Evolutionary conservation across 768 basidiomycete genomes (phyloP).

Genomic region (Dioszegia crocea): DNA sequence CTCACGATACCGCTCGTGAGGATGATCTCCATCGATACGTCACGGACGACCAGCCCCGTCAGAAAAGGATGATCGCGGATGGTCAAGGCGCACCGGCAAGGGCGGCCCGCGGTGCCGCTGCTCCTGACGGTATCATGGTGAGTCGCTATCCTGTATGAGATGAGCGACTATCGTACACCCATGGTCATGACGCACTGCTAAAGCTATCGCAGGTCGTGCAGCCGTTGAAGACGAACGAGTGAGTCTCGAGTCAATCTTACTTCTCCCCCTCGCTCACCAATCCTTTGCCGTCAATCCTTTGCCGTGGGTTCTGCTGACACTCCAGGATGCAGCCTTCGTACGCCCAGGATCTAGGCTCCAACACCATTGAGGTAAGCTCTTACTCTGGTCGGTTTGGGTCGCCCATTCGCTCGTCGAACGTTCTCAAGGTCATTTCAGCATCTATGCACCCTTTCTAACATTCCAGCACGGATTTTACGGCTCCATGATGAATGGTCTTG

Average conservation of each 20-base stretch:
- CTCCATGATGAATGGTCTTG: conserved; percentile 69
- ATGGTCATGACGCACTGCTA: background rate
- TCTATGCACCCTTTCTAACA: background rate
- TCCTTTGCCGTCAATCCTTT: too few relatives aligned
- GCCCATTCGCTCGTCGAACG: too few relatives aligned
- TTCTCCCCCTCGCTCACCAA: too few relatives aligned
- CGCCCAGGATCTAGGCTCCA: conserved; percentile 77
- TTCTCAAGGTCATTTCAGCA: too few relatives aligned
- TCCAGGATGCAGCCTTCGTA: conserved; percentile 69
- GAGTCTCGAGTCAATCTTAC: conserved; percentile 7
- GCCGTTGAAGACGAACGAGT: conserved; percentile 42
- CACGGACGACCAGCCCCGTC: conserved; percentile 36
- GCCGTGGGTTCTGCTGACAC: too few relatives aligned
- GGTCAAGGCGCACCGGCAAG: conserved; percentile 1
- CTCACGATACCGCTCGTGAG: conserved; percentile 4
- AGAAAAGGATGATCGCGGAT: conserved; percentile 20
- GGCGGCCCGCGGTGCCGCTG: background rate
- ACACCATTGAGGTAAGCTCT: conserved; percentile 55
- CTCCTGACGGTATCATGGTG: background rate
- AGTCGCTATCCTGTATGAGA: too few relatives aligned
- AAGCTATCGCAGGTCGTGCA: conserved; percentile 25
- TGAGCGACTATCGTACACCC: too few relatives aligned
- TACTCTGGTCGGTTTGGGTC: background rate
- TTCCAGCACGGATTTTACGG: conserved; percentile 74
- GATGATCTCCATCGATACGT: conserved; percentile 44